A percentile compares a stretch with the other conserved stretches of the same genome.
Conservation (phyloP, 1,284 basidiomycete species). For the Pascua guehoae region DNA sequence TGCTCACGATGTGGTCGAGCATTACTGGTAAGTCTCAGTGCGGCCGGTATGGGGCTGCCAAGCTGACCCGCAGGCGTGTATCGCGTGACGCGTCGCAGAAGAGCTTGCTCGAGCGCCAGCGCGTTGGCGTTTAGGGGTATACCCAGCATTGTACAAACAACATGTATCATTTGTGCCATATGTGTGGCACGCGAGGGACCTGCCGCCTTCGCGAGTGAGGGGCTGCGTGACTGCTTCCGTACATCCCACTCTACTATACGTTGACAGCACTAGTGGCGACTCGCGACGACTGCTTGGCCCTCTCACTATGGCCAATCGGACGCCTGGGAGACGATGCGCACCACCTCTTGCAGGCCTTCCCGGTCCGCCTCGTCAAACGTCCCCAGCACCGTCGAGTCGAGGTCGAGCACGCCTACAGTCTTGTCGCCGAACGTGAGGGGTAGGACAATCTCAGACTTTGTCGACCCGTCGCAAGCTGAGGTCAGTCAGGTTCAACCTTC, state of each 20-base stretch:
- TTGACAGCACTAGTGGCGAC: too few relatives aligned
- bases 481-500: conserved; percentile 2
- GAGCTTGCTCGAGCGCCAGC: conserved; percentile 47
- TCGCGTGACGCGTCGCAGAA: conserved; percentile 48
- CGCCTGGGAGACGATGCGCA: conserved; percentile 55
- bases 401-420: conserved; percentile 72
- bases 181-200: too few relatives aligned
- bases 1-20: conserved; percentile 80
- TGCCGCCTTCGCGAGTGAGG: too few relatives aligned
- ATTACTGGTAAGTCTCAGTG: conserved; percentile 68
- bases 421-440: conserved; percentile 56
- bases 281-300: too few relatives aligned
- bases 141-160: conserved; percentile 1
- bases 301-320: conserved; percentile 26
- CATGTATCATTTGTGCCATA: background rate
- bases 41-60: background rate
- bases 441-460: conserved; percentile 79
- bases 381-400: conserved; percentile 69
- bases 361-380: conserved; percentile 74
- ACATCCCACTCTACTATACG: too few relatives aligned
- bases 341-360: conserved; percentile 67
- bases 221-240: too few relatives aligned
- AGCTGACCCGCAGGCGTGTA: conserved; percentile 40
- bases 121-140: conserved; percentile 24
- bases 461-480: conserved; percentile 73